Evolutionary conservation across 192 early-diverging fungal genomes (phyloP), one percentile per base, ranked within the genome.

Genomic region (Geranomyces variabilis): DNA sequence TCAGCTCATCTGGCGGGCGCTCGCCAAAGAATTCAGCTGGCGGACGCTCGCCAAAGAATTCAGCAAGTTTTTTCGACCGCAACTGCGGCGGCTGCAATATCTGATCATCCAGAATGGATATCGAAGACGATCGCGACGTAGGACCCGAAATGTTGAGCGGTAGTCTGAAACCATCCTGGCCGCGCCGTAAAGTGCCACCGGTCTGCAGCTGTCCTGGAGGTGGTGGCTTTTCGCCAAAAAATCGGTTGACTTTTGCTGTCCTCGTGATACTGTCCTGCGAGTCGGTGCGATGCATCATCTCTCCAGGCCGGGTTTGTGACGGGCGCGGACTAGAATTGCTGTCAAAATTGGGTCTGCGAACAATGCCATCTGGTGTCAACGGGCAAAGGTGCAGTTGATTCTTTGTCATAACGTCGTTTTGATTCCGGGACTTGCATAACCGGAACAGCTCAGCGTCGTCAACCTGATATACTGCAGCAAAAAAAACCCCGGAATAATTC

Each of bases 1-100:
- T 96, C 45, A 93, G 82, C 77, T 97, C 94, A 13, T 94, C 93
- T 0, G 92, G 93, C 12, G 97, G 97, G 12, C 97, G 90, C 75
- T 97, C 95, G 34, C 94, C 96, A 77, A 98, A 94, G 76, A 97
- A 95, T 48, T 90, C 87, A 73, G 70, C 83, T 55, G 77, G 48
- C 9, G 96, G 96, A 14, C 96, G 90, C 75, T 97, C 95, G 34
- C 94, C 96, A 77, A 98, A 94, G 76, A 97, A 95, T 46, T 90
- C 87, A 74, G 70, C 83, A 57, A 79, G 48, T 46, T 83, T 83
- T 9, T 65, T 69, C 3, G 49, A 48, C 14, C 73, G 71, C 33
- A 44, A 49, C 6, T 15, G 46, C n/a, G 65, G 51, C 2, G 41
- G 51, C 7, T 41, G 36, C 36, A 41, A 10, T 41, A 41, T 41